Evolutionary conservation across 1,284 basidiomycete species (phyloP), one percentile per base, ranked within the genome.

Genomic region (Cryptococcus sp.): DNA sequence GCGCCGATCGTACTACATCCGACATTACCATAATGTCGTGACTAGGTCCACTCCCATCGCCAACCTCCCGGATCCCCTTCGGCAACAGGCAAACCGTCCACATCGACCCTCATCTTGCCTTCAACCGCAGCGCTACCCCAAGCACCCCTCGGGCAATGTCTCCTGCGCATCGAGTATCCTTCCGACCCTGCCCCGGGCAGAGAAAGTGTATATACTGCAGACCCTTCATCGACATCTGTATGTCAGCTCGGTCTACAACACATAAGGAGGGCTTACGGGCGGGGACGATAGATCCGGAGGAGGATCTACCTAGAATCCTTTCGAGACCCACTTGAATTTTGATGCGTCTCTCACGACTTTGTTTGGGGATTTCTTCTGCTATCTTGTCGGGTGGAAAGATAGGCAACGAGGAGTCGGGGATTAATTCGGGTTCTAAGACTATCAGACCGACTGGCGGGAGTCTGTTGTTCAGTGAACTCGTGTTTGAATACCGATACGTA

Each of bases 391-490:
- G 32, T 7, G 55, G 52, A 21, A 63, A 40, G 46, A 72, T 61
- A 2, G 70, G 70, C 9, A 72, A 49, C 3, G 62, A 53, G 2
- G 52, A 48, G 10, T 49, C 32, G 2, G 31, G 37, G 16, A 49
- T 31, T 2, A 69, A 43, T 39, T 55, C 48, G 10, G 70, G 70
- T 49, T 72, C 70, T 22, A 72, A 63, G 7, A 72, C 47, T 16
- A 69, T 52, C 2, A 72, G 52, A 28, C 61, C 59, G 3, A 50
- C 48, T 7, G 59, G 49, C 10, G 57, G 51, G 16, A 46, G 46
- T 0, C 57, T 59, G 47, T 21, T n/a, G n/a, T n/a, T n/a, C n/a
- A n/a, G n/a, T n/a, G n/a, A n/a, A n/a, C n/a, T n/a, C n/a, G n/a
- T n/a, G n/a, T n/a, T n/a, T n/a, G n/a, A n/a, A n/a, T n/a, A n/a